A percentile compares a stretch with the other conserved stretches of the same genome.
These are phyloP conservation scores for Phytopythium kandeliae DNA, from an alignment of 352 stramenopile species.

Conservation along the genomic window DNA sequence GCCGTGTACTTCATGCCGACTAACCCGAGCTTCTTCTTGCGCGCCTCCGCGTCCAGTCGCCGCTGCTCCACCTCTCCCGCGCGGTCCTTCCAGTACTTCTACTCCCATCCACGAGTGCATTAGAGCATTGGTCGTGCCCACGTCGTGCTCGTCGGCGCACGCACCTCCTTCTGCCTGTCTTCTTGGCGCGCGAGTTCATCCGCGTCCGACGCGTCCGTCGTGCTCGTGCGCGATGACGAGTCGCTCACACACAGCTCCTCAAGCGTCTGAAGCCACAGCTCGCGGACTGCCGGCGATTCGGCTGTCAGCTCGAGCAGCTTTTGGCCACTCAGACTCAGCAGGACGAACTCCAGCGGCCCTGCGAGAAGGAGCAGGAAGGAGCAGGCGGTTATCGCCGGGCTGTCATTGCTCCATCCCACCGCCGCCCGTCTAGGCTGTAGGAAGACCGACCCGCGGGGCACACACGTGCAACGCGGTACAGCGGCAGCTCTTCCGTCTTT, in stretches of 20 bases:
- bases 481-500: conserved; percentile 41
- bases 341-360: conserved; percentile 37
- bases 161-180: conserved; percentile 56
- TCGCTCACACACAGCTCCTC: conserved; percentile 55
- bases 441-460: conserved; percentile 34
- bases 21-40: conserved; percentile 67
- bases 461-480: conserved; percentile 49
- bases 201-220: conserved; percentile 2
- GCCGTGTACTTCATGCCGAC: conserved; percentile 74
- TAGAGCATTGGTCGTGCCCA: not conserved
- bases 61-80: conserved; percentile 55
- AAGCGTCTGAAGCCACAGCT: conserved; percentile 66
- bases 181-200: conserved; percentile 48
- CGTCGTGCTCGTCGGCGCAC: not conserved
- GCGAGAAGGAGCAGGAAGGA: not conserved
- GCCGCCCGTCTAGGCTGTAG: too few species aligned
- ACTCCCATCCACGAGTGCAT: not conserved
- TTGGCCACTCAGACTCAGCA: conserved; percentile 45
- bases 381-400: too few species aligned
- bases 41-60: conserved; percentile 53
- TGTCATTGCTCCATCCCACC: too few species aligned
- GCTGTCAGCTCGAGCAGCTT: conserved; percentile 63
- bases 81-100: conserved; percentile 74
- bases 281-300: conserved; percentile 26
- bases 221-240: conserved; percentile 32